A percentile compares a stretch with the other conserved stretches of the same genome.
phyloP scores from a whole-genome alignment of 768 basidiomycete species.

The Coprinellus aureogranulatus region DNA sequence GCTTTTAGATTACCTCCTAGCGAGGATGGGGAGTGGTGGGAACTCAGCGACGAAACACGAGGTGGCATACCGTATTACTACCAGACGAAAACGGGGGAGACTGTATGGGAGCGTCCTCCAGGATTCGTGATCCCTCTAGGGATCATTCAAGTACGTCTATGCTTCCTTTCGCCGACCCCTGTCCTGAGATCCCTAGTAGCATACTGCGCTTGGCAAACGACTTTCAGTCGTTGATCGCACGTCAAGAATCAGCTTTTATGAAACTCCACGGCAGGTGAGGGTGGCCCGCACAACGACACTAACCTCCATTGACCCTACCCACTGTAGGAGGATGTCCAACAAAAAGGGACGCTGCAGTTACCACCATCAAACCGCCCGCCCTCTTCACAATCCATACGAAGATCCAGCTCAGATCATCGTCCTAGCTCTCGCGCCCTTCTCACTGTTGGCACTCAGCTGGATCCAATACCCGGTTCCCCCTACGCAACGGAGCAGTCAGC shows the following conservation, averaged over 20 bases:
- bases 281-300: slow-evolving; percentile 1
- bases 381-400: slow-evolving; percentile 20
- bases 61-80: slow-evolving; percentile 90
- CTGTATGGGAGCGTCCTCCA: slow-evolving; percentile 87
- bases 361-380: slow-evolving; percentile 8
- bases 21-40: slow-evolving; percentile 94
- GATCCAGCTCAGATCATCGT: slow-evolving; percentile 22
- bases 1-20: slow-evolving; percentile 70
- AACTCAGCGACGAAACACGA: slow-evolving; percentile 79
- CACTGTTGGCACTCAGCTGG: slow-evolving; percentile 42
- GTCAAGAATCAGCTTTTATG: neutral
- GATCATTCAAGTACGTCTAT: slow-evolving; percentile 67
- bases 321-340: neutral
- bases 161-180: neutral
- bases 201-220: slow-evolving; percentile 14
- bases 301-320: neutral
- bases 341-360: slow-evolving; percentile 8
- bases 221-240: slow-evolving; percentile 5
- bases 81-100: slow-evolving; percentile 87
- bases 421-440: slow-evolving; percentile 28
- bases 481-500: slow-evolving; percentile 60
- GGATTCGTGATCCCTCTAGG: slow-evolving; percentile 91
- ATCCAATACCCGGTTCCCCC: slow-evolving; percentile 70
- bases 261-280: slow-evolving; percentile 16
- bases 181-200: slow-evolving; percentile 5